Evolutionary conservation across 768 basidiomycete genomes (phyloP), one percentile per base, ranked within the genome.

Genomic region (Hygrophorus pudorinus): DNA sequence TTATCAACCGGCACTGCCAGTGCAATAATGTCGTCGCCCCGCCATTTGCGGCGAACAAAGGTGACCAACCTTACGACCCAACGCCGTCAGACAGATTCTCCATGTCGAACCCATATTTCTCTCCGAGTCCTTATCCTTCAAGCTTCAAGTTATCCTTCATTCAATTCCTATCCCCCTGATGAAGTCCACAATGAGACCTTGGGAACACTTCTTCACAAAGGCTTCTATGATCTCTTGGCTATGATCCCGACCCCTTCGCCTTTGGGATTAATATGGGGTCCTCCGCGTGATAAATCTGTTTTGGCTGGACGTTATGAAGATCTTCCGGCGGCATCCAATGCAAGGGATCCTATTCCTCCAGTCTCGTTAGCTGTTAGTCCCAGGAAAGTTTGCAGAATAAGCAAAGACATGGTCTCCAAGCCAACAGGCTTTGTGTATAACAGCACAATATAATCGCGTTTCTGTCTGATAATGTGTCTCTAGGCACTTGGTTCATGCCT

Each of bases 401-500:
- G 76, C 65, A 91, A 91, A 61, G 86, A 89, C 54, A 90, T 90
- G 84, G 81, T 93, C 4, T 87, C 86, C 12, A 75, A 67, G 45
- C 90, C 90, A 4, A 85, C 73, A 16, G 81, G 78, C 51, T 91
- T 91, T 59, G 72, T 86, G 88, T 93, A 70, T 62, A 86, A 14
- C 30, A 21, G 21, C 20, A 24, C 40, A 43, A 31, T 17, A 20
- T 38, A 31, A 40, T 45, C 24, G 40, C 45, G 48, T 38, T 14
- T 45, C 46, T 53, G 51, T 48, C 53, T 56, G 48, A 55, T 59
- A 51, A 55, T 44, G 49, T 48, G 49, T 46, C n/a, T n/a, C 41
- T 57, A 92, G 89, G 42, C 90, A 94, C 66, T 72, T 90, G 50
- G 80, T 91, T 8, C 90, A 93, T 65, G 89, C 91, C 24, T 90